phyloP scores from a whole-genome alignment of 2,329 filamentous ascomycete species.

The Xylariaceae sp. region DNA sequence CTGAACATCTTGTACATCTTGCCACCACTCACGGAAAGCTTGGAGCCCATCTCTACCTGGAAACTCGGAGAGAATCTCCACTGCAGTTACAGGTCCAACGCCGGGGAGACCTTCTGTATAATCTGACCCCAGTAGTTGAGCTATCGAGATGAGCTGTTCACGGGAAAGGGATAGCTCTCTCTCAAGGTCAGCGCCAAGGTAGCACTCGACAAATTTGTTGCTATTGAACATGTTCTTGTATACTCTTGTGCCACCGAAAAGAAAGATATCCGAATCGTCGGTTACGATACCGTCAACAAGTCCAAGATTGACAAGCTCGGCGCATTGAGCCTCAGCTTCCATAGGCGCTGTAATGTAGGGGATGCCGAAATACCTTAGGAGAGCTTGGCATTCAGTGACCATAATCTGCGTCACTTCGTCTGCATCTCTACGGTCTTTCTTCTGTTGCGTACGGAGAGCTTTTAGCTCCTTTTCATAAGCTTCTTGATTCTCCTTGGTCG shows the following conservation, averaged over 20 bases:
- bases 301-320: conserved; percentile 79
- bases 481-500: conserved; percentile 65
- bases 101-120: conserved; percentile 91
- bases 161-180: conserved; percentile 85
- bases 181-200: conserved; percentile 78
- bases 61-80: conserved; percentile 94
- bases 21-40: conserved; percentile 88
- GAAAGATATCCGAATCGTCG: conserved; percentile 92
- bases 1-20: conserved; percentile 68
- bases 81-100: conserved; percentile 88
- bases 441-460: conserved; percentile 86
- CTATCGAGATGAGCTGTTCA: conserved; percentile 83
- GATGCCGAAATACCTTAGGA: conserved; percentile 85
- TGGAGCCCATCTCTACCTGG: conserved; percentile 58
- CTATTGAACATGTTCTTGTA: conserved; percentile 99
- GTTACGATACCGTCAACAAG: conserved; percentile 97
- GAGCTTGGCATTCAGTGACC: conserved; percentile 90
- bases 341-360: conserved; percentile 97
- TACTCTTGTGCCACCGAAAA: conserved; percentile 92
- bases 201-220: conserved; percentile 97
- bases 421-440: conserved; percentile 91
- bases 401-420: conserved; percentile 97
- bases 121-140: conserved; percentile 87
- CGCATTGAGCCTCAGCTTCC: conserved; percentile 98
- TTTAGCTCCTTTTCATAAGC: conserved; percentile 87